Evolutionary conservation across 2,329 filamentous ascomycete genomes (phyloP).

Genomic region (Metarhizium anisopliae): DNA sequence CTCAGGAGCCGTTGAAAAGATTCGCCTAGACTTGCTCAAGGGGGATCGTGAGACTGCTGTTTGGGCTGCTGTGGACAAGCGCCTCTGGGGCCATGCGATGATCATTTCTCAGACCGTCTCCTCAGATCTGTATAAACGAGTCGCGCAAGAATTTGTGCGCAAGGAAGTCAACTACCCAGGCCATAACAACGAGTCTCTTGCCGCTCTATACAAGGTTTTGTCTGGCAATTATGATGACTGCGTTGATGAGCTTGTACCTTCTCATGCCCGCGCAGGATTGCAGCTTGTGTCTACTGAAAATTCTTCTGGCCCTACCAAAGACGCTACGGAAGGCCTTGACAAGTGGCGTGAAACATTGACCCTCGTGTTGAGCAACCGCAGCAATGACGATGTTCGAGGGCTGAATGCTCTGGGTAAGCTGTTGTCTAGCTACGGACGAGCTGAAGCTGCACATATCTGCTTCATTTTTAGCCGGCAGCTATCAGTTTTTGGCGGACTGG

Average conservation of each 20-base stretch:
- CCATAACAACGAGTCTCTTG: conserved; percentile 76
- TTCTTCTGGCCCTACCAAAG: conserved; percentile 51
- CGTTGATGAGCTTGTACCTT: conserved; percentile 89
- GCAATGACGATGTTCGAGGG: conserved; percentile 66
- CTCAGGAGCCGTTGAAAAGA: conserved; percentile 56
- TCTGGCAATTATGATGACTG: conserved; percentile 92
- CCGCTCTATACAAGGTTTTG: conserved; percentile 86
- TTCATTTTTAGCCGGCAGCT: conserved; percentile 73
- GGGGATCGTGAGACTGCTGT: conserved; percentile 87
- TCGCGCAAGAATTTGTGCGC: conserved; percentile 89
- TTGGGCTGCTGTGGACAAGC: conserved; percentile 86
- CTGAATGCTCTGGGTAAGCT: conserved; percentile 74
- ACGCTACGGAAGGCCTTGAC: conserved; percentile 76
- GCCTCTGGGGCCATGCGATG: conserved; percentile 94
- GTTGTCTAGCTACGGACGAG: conserved; percentile 73
- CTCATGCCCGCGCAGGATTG: conserved; percentile 83
- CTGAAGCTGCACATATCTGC: conserved; percentile 89
- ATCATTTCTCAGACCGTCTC: conserved; percentile 74
- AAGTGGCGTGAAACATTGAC: conserved; percentile 90
- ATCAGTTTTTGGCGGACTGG: conserved; percentile 69
- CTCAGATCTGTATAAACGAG: conserved; percentile 79
- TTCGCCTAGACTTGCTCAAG: conserved; percentile 64
- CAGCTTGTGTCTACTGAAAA: conserved; percentile 78
- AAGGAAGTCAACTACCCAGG: conserved; percentile 83
- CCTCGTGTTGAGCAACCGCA: conserved; percentile 82